A percentile compares a stretch with the other conserved stretches of the same genome.
These are phyloP conservation scores for Puccinia coronata DNA, from an alignment of 1,284 basidiomycete species.

Conservation along the genomic window DNA sequence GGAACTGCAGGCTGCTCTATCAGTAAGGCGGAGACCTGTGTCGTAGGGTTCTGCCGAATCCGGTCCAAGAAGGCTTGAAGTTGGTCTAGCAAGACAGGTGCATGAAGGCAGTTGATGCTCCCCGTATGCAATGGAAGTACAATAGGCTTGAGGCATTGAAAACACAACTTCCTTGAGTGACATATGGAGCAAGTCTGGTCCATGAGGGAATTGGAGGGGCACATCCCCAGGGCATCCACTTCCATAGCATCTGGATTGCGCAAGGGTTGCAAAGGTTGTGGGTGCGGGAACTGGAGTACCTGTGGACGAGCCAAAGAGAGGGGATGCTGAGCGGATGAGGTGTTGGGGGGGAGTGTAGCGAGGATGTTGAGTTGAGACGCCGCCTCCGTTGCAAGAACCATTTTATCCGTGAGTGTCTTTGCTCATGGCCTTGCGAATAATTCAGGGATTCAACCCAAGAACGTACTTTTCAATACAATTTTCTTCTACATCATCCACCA, in stretches of 20 bases:
- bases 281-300: no score
- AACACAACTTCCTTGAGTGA: not conserved
- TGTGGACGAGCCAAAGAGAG: not conserved
- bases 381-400: not conserved
- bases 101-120: not conserved
- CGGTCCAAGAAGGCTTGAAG: not conserved
- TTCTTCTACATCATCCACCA: slow-evolving; percentile 15
- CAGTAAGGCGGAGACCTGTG: no score
- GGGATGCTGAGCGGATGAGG: not conserved
- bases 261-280: not conserved
- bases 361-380: not conserved
- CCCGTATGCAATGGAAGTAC: not conserved
- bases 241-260: slow-evolving; percentile 17
- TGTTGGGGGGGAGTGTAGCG: not conserved
- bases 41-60: not conserved
- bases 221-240: not conserved
- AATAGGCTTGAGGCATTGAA: not conserved
- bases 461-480: not conserved
- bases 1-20: no score
- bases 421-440: not conserved
- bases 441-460: not conserved
- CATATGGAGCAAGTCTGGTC: not conserved
- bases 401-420: not conserved
- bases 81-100: not conserved
- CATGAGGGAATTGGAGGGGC: no score